These are phyloP conservation scores for Monilinia aucupariae DNA, from an alignment of 2,329 filamentous ascomycete species.

Conservation along the genomic window DNA sequence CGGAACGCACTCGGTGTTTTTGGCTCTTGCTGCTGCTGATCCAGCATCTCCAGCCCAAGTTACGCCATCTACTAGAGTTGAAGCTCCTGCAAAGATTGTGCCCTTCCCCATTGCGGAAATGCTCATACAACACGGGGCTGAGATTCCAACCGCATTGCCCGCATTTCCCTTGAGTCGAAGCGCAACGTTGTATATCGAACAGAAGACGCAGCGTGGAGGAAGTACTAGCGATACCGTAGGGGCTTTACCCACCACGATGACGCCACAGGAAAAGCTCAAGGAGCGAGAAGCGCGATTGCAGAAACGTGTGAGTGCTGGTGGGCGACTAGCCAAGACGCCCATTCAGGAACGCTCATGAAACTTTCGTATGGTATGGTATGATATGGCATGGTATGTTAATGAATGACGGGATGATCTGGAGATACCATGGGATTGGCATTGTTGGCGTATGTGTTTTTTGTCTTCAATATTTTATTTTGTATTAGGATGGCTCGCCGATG, in stretches of 20 bases:
- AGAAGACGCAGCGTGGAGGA: constrained; percentile 54
- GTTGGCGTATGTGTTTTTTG: constrained; percentile 28
- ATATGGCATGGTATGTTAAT: constrained; percentile 21
- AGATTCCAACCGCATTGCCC: constrained; percentile 69
- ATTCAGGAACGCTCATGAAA: constrained; percentile 32
- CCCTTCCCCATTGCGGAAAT: constrained; percentile 89
- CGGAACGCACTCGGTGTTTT: constrained; percentile 81
- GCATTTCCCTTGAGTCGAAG: constrained; percentile 78
- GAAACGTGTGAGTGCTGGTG: constrained; percentile 74
- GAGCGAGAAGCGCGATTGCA: constrained; percentile 66
- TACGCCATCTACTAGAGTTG: constrained; percentile 40
- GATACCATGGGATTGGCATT: constrained; percentile 35
- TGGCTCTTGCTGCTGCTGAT: constrained; percentile 88
- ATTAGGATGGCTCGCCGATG: constrained; percentile 5
- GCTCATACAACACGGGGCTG: constrained; percentile 86
- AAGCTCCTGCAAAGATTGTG: constrained; percentile 44
- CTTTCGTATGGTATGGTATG: not conserved
- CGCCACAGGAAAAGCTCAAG: constrained; percentile 46
- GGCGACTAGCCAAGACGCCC: constrained; percentile 52
- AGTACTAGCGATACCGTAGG: constrained; percentile 51
- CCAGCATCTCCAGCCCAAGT: constrained; percentile 66
- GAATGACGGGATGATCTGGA: constrained; percentile 31
- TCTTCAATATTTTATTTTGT: constrained; percentile 13
- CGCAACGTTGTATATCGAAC: constrained; percentile 78
- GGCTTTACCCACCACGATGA: constrained; percentile 51